phyloP scores from a whole-genome alignment of 768 basidiomycete genomes.

The Russula emetica region DNA sequence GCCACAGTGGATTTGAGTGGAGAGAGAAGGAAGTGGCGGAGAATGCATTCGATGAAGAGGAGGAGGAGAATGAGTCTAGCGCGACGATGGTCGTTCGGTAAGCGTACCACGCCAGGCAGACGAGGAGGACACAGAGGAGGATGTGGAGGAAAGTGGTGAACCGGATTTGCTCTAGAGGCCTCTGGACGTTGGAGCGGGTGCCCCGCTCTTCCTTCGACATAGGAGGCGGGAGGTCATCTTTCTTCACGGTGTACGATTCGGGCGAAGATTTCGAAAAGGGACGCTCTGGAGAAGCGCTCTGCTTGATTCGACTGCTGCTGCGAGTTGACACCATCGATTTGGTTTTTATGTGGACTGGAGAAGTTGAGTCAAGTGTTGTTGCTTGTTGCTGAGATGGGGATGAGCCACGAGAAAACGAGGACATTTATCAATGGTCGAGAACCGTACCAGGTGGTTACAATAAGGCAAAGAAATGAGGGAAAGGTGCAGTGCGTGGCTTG shows the following conservation, averaged over 20 bases:
- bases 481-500: slow-evolving; percentile 4
- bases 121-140: slow-evolving; percentile 9
- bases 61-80: not conserved
- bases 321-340: slow-evolving; percentile 16
- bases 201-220: slow-evolving; percentile 11
- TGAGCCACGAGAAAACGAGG: slow-evolving; percentile 13
- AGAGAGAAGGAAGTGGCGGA: not conserved
- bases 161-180: slow-evolving; percentile 11
- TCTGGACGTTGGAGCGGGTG: slow-evolving; percentile 7
- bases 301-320: slow-evolving; percentile 10
- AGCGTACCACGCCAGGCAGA: slow-evolving; percentile 15
- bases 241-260: not conserved
- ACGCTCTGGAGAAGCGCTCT: slow-evolving; percentile 15
- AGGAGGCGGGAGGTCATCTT: slow-evolving; percentile 16
- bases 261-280: not conserved
- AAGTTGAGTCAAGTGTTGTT: not conserved
- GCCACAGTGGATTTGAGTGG: not conserved
- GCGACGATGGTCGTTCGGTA: slow-evolving; percentile 18
- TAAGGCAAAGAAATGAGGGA: slow-evolving; percentile 12
- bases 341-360: not conserved
- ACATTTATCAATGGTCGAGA: not conserved
- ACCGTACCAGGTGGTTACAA: slow-evolving; percentile 16
- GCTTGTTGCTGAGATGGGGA: not conserved
- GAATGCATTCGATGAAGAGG: not conserved
- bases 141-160: slow-evolving; percentile 17